These are phyloP conservation scores for Jacaranda copaia DNA, from an alignment of 257 asterid genomes.

Conservation along the genomic window DNA sequence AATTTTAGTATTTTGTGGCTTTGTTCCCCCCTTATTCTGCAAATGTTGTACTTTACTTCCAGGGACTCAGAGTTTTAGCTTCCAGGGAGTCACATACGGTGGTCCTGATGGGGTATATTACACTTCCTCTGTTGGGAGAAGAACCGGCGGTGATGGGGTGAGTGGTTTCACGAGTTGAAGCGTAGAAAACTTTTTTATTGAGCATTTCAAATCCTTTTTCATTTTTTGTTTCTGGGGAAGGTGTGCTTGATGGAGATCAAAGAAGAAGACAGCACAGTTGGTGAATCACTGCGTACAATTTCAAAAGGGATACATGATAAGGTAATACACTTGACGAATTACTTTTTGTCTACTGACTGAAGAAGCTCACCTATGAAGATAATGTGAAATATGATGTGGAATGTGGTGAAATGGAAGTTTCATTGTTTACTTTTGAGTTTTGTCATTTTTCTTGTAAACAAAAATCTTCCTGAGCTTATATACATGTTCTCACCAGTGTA, in stretches of 20 bases:
- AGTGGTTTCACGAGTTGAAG: slow-evolving; percentile 34
- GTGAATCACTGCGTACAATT: slow-evolving; percentile 76
- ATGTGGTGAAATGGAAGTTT: not conserved
- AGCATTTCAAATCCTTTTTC: not conserved
- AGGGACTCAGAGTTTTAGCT: slow-evolving; percentile 63
- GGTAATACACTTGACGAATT: slow-evolving; percentile 52
- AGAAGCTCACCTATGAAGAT: not conserved
- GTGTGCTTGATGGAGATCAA: slow-evolving; percentile 75
- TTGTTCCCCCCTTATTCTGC: not conserved
- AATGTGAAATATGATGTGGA: slow-evolving; percentile 1
- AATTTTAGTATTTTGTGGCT: not conserved
- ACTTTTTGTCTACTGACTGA: not conserved
- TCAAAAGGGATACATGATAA: slow-evolving; percentile 78
- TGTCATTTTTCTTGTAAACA: not conserved
- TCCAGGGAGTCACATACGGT: slow-evolving; percentile 68
- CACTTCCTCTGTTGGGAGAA: slow-evolving; percentile 66
- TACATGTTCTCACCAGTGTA: not conserved
- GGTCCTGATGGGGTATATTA: slow-evolving; percentile 67
- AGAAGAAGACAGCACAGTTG: slow-evolving; percentile 68
- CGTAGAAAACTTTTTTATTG: not conserved
- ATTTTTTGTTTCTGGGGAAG: slow-evolving; percentile 38
- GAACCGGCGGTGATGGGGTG: slow-evolving; percentile 82
- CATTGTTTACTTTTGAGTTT: not conserved
- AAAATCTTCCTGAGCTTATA: not conserved
- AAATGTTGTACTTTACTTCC: slow-evolving; percentile 31